Percentiles rank a stretch among this genome's conserved stretches.
Conservation (phyloP, 495 filamentous ascomycete species). For the Saxispiralis lemnorum region DNA sequence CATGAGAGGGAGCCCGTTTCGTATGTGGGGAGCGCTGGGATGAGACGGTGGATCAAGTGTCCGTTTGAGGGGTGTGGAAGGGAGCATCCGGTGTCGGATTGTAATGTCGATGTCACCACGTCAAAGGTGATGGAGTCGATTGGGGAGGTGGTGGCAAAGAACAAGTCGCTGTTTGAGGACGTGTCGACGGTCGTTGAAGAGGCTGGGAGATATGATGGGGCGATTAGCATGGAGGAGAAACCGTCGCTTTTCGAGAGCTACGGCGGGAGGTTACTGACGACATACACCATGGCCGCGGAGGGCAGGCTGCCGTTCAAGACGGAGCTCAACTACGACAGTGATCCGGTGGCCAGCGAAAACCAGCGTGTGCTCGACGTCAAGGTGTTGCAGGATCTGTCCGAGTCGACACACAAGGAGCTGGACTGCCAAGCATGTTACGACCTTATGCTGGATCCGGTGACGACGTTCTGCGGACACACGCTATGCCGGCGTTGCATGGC, state of each 20-base stretch:
- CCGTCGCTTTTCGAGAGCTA: slow-evolving; percentile 17
- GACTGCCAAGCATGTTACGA: slow-evolving; percentile 81
- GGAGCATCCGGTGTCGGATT: slow-evolving; percentile 63
- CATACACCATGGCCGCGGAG: slow-evolving; percentile 36
- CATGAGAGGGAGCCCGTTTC: slow-evolving; percentile 48
- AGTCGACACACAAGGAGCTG: slow-evolving; percentile 45
- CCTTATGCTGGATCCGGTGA: slow-evolving; percentile 61
- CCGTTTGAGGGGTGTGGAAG: slow-evolving; percentile 46
- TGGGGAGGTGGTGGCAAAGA: slow-evolving; percentile 28
- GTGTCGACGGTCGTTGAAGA: slow-evolving; percentile 27
- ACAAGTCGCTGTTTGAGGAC: slow-evolving; percentile 19
- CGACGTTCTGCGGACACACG: slow-evolving; percentile 73
- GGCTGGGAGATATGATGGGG: slow-evolving; percentile 27
- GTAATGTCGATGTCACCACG: slow-evolving; percentile 56
- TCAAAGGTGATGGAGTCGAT: slow-evolving; percentile 43
- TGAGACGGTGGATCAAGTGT: slow-evolving; percentile 52
- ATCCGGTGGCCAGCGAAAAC: slow-evolving; percentile 22
- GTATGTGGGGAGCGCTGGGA: slow-evolving; percentile 47
- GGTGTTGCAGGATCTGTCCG: slow-evolving; percentile 39
- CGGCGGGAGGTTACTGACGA: slow-evolving; percentile 45
- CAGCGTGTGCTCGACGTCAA: slow-evolving; percentile 31
- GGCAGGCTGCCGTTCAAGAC: slow-evolving; percentile 36
- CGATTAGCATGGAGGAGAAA: slow-evolving; percentile 14
- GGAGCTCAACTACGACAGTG: slow-evolving; percentile 36
- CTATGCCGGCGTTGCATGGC: slow-evolving; percentile 68